These are phyloP conservation scores for Heliamphora pulchella DNA, from an alignment of 179 eudicot species.

Conservation along the genomic window DNA sequence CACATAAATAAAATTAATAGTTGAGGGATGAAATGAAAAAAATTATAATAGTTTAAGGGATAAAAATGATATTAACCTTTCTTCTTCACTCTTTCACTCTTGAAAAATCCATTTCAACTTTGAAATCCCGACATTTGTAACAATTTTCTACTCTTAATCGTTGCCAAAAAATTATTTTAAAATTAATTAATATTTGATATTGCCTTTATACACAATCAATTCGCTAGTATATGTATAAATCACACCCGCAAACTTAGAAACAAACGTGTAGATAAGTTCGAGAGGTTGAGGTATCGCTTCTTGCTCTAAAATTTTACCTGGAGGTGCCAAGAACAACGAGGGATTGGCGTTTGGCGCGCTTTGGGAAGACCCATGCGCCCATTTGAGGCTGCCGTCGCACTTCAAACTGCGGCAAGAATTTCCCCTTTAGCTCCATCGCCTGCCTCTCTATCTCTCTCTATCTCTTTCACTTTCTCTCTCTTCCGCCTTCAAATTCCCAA, in stretches of 20 bases:
- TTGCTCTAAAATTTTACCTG: neutral
- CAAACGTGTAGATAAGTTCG: neutral
- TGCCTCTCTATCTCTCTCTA: neutral
- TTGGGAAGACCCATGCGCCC: neutral
- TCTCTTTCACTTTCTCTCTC: neutral
- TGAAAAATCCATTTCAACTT: too few species aligned
- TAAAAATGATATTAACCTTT: too few species aligned
- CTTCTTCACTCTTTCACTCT: too few species aligned
- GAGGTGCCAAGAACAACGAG: neutral
- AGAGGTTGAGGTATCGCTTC: neutral
- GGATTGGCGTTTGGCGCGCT: slow-evolving; percentile 5
- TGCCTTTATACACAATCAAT: neutral
- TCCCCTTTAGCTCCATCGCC: slow-evolving; percentile 15
- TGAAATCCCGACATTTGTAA: too few species aligned
- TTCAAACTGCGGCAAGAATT: slow-evolving; percentile 4
- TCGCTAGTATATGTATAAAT: neutral
- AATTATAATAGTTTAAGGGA: too few species aligned
- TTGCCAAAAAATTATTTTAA: neutral
- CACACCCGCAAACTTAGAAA: neutral
- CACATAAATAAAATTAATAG: too few species aligned
- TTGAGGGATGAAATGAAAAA: too few species aligned
- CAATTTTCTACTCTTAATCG: too few species aligned
- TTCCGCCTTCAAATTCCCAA: neutral
- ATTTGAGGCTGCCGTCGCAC: slow-evolving; percentile 4
- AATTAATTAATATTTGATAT: neutral